These are phyloP conservation scores for Crucibulum cyathiforme DNA, from an alignment of 1,284 basidiomycete species.

Conservation along the genomic window DNA sequence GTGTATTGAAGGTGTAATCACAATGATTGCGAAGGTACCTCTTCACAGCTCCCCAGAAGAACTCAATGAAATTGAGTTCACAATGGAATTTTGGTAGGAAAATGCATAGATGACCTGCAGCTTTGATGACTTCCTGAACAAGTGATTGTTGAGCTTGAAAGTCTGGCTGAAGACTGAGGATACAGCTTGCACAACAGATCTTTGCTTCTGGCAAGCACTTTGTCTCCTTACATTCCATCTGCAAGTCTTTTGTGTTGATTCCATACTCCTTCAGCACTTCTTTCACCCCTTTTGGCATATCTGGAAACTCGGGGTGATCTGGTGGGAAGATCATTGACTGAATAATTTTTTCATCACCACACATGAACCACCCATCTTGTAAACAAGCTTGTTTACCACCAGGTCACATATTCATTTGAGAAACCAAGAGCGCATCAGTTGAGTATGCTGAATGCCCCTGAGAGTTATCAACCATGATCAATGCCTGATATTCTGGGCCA, in stretches of 20 bases:
- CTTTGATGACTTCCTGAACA: no score
- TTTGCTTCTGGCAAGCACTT: no score
- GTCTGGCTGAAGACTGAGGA: no score
- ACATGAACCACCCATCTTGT: slow-evolving; percentile 36
- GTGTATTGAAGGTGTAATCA: slow-evolving; percentile 16
- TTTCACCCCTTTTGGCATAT: slow-evolving; percentile 40
- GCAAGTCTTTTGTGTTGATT: slow-evolving; percentile 19
- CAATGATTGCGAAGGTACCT: slow-evolving; percentile 28
- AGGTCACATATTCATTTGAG: slow-evolving; percentile 40
- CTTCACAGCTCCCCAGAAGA: slow-evolving; percentile 27
- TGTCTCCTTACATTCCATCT: slow-evolving; percentile 32
- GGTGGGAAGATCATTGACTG: slow-evolving; percentile 41
- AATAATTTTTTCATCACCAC: slow-evolving; percentile 19
- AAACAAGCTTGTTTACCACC: slow-evolving; percentile 43
- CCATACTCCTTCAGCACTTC: slow-evolving; percentile 36
- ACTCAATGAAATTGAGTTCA: no score
- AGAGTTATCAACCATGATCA: slow-evolving; percentile 45
- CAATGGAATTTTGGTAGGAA: no score
- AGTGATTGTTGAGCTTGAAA: no score
- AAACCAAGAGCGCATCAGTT: slow-evolving; percentile 37
- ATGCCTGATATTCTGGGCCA: slow-evolving; percentile 36
- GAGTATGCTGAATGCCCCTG: slow-evolving; percentile 47
- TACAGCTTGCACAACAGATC: no score
- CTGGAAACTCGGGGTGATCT: slow-evolving; percentile 31
- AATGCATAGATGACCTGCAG: no score